These are phyloP conservation scores for Cicer yamashitae DNA, from an alignment of 306 rosid genomes.

Conservation along the genomic window DNA sequence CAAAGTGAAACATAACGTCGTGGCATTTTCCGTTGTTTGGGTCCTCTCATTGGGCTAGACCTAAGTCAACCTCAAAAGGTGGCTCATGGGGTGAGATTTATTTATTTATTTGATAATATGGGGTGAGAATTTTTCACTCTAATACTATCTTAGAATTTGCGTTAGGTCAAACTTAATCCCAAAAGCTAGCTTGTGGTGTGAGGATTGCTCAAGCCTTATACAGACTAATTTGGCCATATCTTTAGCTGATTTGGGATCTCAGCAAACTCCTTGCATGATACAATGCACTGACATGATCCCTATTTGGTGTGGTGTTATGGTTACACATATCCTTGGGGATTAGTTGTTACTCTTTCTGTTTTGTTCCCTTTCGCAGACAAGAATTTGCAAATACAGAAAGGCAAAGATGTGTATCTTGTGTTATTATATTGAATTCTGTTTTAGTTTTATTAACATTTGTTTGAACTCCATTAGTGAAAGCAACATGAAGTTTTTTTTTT, in stretches of 20 bases:
- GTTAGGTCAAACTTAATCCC: neutral
- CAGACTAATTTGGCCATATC: neutral
- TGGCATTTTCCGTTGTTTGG: constrained; percentile 6
- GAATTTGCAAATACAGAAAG: constrained; percentile 9
- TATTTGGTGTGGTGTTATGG: constrained; percentile 18
- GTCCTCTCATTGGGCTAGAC: neutral
- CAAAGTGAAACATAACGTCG: constrained; percentile 1
- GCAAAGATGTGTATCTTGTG: neutral
- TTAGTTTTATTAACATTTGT: constrained; percentile 12
- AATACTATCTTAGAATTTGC: neutral
- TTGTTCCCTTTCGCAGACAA: constrained; percentile 8
- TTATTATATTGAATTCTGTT: constrained; percentile 4
- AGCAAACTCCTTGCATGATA: constrained; percentile 37
- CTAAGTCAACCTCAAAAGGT: constrained; percentile 3
- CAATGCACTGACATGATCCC: neutral
- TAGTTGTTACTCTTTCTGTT: constrained; percentile 10
- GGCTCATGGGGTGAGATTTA: neutral
- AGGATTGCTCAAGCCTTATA: neutral
- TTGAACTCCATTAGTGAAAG: neutral
- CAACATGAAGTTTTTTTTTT: constrained; percentile 12
- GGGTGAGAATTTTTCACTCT: constrained; percentile 3
- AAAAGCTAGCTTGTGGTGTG: neutral
- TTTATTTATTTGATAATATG: neutral
- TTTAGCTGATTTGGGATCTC: neutral
- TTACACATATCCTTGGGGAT: constrained; percentile 6